Percentiles rank a stretch among this genome's conserved stretches.
These are phyloP conservation scores for Abrus precatorius DNA, from an alignment of 306 rosid species.

Conservation along the genomic window DNA sequence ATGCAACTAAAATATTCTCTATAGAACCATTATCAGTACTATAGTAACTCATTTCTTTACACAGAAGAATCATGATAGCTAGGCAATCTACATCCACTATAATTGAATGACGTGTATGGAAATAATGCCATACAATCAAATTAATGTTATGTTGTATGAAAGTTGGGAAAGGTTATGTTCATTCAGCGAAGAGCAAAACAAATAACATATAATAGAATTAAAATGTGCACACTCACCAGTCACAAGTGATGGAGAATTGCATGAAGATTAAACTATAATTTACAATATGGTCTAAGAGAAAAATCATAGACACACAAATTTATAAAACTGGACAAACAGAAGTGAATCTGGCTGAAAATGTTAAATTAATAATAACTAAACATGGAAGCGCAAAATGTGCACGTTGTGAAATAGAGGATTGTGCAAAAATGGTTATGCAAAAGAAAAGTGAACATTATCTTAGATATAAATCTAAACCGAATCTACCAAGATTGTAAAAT, in stretches of 20 bases:
- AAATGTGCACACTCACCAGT: background rate
- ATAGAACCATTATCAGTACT: no score
- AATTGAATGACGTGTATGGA: background rate
- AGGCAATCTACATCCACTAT: background rate
- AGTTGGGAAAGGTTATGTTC: background rate
- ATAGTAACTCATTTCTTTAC: no score
- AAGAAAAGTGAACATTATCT: conserved; percentile 15
- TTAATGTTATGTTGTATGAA: background rate
- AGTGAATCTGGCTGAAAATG: background rate
- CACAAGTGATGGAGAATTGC: background rate
- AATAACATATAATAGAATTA: background rate
- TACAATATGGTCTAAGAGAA: background rate
- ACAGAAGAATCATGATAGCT: no score
- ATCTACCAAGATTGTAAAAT: conserved; percentile 18
- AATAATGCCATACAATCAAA: background rate
- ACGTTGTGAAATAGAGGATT: background rate
- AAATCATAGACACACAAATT: background rate
- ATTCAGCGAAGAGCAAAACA: background rate
- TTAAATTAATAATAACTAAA: background rate
- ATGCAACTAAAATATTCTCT: no score
- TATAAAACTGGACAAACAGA: background rate
- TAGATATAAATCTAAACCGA: conserved; percentile 26
- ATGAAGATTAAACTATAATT: background rate
- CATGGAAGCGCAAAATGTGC: background rate
- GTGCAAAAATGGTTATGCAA: conserved; percentile 21